Base-by-base conservation (phyloP, 768 basidiomycete species). In the Pisolithus albus region DNA sequence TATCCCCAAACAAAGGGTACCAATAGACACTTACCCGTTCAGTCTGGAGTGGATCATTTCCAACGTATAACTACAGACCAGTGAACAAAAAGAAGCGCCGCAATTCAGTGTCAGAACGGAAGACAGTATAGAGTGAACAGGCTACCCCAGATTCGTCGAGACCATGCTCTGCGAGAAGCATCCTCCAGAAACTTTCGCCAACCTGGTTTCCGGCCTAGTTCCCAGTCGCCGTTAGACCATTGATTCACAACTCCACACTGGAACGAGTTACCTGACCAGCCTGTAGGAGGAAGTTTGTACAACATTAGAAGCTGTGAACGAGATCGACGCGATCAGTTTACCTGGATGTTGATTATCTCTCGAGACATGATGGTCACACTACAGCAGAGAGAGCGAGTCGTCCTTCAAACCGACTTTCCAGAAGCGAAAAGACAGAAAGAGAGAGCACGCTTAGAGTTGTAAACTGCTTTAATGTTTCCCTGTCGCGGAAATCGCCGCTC, bases 161-260 rank as follows among this genome's bases (percentile, higher is more conserved):
- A 0, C 91, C 92, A 66, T 93, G 92, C 70, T 93, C 90, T 15
- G 82, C 79, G 21, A 96, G 76, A 51, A 95, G 80, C 78, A 86
- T 83, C 53, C 84, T 75, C 93, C 93, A 96, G 68, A 95, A 98
- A 42, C 78, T 77, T 61, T 89, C 87, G 48, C 92, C 91, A 41
- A 89, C 80, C 69, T 84, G 83, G 61, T 85, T 86, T 56, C 85
- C 82, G 26, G 85, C 85, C 81, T 84, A 3, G 2, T 34, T 1
- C 13, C 11, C 34, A 34, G 5, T 34, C 5, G 55, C 48, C 40
- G 47, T 54, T 52, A 54, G 51, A 54, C 49, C 57, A 52, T 45
- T 21, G 36, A 44, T 34, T 34, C 5, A 34, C 32, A 26, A n/a
- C n/a, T 11, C 28, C 30, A 21, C 19, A 45, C 24, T 15, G 18